phyloP scores from a whole-genome alignment of 192 early-diverging fungal species.

The Kickxella alabastrina region DNA sequence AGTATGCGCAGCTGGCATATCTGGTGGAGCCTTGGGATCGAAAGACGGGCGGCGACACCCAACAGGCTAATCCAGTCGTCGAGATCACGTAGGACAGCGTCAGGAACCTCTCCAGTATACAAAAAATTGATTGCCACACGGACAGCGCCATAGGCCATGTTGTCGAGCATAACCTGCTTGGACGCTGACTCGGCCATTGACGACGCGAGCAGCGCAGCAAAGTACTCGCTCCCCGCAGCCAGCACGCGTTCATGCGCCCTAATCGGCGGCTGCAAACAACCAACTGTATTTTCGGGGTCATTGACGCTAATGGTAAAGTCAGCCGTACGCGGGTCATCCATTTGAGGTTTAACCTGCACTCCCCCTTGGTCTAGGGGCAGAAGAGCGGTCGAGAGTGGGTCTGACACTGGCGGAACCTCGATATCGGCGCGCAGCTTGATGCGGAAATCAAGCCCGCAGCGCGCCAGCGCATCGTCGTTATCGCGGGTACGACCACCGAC shows the following conservation, averaged over 20 bases:
- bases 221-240: conserved; percentile 44
- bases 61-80: conserved; percentile 36
- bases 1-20: conserved; percentile 35
- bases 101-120: conserved; percentile 22
- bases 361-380: too few relatives aligned
- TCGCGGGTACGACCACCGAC: conserved; percentile 26
- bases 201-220: conserved; percentile 37
- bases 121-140: conserved; percentile 39
- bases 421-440: conserved; percentile 39
- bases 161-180: conserved; percentile 29
- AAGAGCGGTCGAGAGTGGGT: conserved; percentile 10
- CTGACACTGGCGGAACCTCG: conserved; percentile 3
- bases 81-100: conserved; percentile 6
- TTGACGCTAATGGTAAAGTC: conserved; percentile 33
- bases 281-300: conserved; percentile 41
- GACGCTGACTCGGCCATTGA: conserved; percentile 32
- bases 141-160: conserved; percentile 42
- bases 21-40: conserved; percentile 32
- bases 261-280: conserved; percentile 42
- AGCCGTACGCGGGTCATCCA: conserved; percentile 21
- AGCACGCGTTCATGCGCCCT: conserved; percentile 34
- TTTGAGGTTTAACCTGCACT: too few relatives aligned
- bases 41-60: conserved; percentile 31
- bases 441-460: conserved; percentile 45
- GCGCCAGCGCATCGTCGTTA: conserved; percentile 23